Conservation (phyloP, 495 filamentous ascomycete species). For the Neohortaea acidophila region DNA sequence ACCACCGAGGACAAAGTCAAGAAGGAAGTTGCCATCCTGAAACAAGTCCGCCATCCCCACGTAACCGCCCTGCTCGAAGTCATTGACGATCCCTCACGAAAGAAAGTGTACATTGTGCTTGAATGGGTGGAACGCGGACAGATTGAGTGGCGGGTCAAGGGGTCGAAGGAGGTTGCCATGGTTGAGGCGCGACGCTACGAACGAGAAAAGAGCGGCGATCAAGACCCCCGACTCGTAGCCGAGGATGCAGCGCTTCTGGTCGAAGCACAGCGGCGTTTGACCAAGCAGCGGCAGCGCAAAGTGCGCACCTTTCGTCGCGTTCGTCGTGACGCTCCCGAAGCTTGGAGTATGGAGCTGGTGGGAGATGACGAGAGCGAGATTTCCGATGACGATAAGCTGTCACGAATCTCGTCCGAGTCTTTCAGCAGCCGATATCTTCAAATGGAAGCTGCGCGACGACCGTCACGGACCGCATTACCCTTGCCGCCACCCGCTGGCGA, state of each 20-base stretch:
- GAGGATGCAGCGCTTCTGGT: conserved; percentile 43
- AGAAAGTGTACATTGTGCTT: conserved; percentile 95
- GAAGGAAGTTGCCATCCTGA: conserved; percentile 91
- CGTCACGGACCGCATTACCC: conserved; percentile 8
- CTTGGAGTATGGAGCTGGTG: conserved; percentile 72
- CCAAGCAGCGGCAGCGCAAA: conserved; percentile 17
- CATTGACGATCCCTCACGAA: conserved; percentile 86
- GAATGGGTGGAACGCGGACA: conserved; percentile 91
- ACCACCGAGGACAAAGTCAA: conserved; percentile 79
- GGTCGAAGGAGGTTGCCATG: conserved; percentile 57
- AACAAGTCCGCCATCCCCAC: conserved; percentile 91
- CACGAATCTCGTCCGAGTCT: conserved; percentile 15
- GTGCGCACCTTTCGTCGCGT: conserved; percentile 6
- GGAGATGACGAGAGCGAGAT: conserved; percentile 25
- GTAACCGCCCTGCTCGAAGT: conserved; percentile 91
- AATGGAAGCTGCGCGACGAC: conserved; percentile 1
- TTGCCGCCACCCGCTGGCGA: conserved; percentile 9
- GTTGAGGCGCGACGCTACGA: conserved; percentile 69
- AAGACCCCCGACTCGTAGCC: conserved; percentile 23
- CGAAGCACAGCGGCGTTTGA: conserved; percentile 20
- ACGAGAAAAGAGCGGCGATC: conserved; percentile 45
- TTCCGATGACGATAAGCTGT: conserved; percentile 15
- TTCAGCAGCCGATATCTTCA: background rate
- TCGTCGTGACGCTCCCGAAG: conserved; percentile 17
- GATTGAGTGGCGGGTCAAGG: conserved; percentile 81